Evolutionary conservation across 352 stramenopile genomes (phyloP).

Genomic region (Pythium biforme): DNA sequence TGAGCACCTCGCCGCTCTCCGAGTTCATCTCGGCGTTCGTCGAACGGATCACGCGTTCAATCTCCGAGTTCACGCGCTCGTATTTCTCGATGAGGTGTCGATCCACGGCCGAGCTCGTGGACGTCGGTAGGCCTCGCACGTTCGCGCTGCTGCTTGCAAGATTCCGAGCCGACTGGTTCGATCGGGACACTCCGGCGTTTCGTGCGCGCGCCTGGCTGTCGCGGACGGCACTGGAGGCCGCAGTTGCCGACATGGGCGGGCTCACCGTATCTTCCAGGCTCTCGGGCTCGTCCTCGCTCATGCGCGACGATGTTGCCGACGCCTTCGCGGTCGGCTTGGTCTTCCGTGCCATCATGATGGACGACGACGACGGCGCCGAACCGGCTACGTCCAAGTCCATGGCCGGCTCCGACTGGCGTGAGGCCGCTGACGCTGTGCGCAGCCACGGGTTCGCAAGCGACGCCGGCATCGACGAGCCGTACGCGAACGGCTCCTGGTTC

Average conservation of each 20-base stretch:
- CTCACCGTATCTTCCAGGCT: constrained; percentile 9
- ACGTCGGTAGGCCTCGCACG: constrained; percentile 4
- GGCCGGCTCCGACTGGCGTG: constrained; percentile 4
- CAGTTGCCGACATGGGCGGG: constrained; percentile 12
- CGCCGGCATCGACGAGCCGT: constrained; percentile 11
- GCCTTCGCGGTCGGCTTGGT: not conserved
- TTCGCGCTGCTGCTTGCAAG: constrained; percentile 4
- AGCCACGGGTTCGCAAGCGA: constrained; percentile 21
- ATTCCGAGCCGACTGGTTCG: constrained; percentile 19
- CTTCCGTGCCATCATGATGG: constrained; percentile 15
- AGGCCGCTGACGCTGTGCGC: constrained; percentile 4
- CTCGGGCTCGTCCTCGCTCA: constrained; percentile 11
- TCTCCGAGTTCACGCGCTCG: constrained; percentile 75
- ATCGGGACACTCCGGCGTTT: constrained; percentile 10
- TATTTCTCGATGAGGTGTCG: constrained; percentile 69
- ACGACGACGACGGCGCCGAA: constrained; percentile 25
- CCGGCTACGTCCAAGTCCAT: constrained; percentile 14
- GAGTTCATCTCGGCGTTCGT: constrained; percentile 37
- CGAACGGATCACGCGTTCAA: constrained; percentile 62
- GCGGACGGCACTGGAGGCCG: constrained; percentile 5
- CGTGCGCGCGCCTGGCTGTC: constrained; percentile 10
- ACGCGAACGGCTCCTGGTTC: constrained; percentile 15
- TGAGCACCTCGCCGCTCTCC: constrained; percentile 31
- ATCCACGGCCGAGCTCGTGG: constrained; percentile 39
- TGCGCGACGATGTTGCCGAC: not conserved